phyloP scores from a whole-genome alignment of 2,329 filamentous ascomycete species.

The Cytospora schulzeri region DNA sequence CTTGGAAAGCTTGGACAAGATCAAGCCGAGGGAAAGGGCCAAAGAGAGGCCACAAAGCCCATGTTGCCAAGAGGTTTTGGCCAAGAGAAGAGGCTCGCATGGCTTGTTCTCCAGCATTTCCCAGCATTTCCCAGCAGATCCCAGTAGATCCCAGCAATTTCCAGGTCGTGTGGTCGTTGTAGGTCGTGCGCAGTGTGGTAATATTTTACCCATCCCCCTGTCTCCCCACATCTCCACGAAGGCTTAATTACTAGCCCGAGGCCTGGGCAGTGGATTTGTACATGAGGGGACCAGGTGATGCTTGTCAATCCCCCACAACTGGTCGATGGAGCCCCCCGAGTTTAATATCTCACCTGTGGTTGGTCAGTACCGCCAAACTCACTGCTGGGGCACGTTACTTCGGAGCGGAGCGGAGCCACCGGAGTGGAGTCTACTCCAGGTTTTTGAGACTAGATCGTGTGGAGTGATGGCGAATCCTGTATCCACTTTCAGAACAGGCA shows the following conservation, averaged over 20 bases:
- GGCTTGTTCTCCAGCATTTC: no score
- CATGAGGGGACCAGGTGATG: background rate
- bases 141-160: no score
- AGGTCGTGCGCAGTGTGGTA: no score
- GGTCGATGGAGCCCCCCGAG: background rate
- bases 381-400: background rate
- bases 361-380: background rate
- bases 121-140: no score
- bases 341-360: background rate
- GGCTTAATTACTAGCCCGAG: background rate
- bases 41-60: no score
- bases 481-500: background rate
- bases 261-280: background rate
- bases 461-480: background rate
- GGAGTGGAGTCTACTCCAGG: background rate
- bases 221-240: background rate
- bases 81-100: no score
- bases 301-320: background rate
- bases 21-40: no score
- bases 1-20: no score
- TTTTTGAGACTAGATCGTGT: background rate
- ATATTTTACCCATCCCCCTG: no score
- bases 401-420: background rate
- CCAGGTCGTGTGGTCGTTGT: no score
- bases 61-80: no score